These are phyloP conservation scores for Arthrobotrys conoides DNA, from an alignment of 2,329 filamentous ascomycete genomes.

Conservation along the genomic window DNA sequence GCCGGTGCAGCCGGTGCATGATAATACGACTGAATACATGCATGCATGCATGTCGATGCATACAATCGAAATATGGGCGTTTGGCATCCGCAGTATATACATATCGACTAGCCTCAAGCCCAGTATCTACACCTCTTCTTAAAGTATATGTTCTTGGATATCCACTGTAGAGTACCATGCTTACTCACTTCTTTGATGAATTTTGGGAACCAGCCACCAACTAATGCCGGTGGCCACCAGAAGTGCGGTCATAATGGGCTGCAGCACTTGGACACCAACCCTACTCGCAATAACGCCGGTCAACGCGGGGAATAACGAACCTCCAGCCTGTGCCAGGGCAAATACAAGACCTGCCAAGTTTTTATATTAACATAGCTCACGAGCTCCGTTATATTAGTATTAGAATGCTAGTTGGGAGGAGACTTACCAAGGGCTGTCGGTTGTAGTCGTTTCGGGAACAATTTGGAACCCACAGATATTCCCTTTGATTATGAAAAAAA, in stretches of 20 bases:
- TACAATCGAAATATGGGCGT: too few species aligned
- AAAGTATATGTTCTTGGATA: too few species aligned
- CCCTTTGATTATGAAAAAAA: slow-evolving; percentile 66
- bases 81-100: too few species aligned
- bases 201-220: slow-evolving; percentile 53
- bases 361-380: not conserved
- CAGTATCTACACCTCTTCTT: too few species aligned
- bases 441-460: slow-evolving; percentile 51
- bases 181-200: slow-evolving; percentile 28
- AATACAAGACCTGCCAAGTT: slow-evolving; percentile 70
- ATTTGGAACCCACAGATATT: slow-evolving; percentile 69
- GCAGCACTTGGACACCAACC: slow-evolving; percentile 49
- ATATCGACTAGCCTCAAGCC: too few species aligned
- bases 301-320: slow-evolving; percentile 72
- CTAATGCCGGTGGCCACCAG: slow-evolving; percentile 46
- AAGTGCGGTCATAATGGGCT: slow-evolving; percentile 42
- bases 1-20: too few species aligned
- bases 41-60: too few species aligned
- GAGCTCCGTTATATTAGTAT: not conserved
- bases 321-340: slow-evolving; percentile 73
- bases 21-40: too few species aligned
- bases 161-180: too few species aligned
- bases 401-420: not conserved
- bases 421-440: slow-evolving; percentile 50
- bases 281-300: slow-evolving; percentile 71